Conservation (phyloP, 148 eudicot genomes). For the Cornus florida region DNA sequence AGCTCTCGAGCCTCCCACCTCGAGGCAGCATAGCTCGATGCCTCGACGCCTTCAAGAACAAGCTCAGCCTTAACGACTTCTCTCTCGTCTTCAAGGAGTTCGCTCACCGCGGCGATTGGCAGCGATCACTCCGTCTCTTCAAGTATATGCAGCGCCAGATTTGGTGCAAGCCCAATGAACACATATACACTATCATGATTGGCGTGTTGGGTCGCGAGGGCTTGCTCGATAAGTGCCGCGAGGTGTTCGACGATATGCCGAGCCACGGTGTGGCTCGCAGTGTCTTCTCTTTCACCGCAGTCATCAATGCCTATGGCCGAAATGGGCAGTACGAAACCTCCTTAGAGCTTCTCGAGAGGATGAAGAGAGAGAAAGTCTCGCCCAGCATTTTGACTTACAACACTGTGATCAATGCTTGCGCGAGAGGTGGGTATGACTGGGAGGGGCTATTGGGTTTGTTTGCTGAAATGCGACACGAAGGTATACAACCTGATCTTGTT, state of each 20-base stretch:
- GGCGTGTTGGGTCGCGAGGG: slow-evolving; percentile 88
- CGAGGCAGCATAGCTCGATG: slow-evolving; percentile 90
- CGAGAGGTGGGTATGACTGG: slow-evolving; percentile 91
- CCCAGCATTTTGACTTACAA: slow-evolving; percentile 89
- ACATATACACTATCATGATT: slow-evolving; percentile 71
- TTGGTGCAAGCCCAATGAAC: slow-evolving; percentile 96
- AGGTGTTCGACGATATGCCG: slow-evolving; percentile 87
- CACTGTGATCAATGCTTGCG: slow-evolving; percentile 84
- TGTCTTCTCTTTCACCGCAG: slow-evolving; percentile 79
- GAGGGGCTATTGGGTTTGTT: slow-evolving; percentile 88
- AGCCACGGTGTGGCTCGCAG: slow-evolving; percentile 61
- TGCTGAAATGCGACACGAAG: slow-evolving; percentile 96
- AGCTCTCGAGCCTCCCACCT: slow-evolving; percentile 84
- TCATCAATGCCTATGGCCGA: slow-evolving; percentile 89
- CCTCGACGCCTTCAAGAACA: slow-evolving; percentile 75
- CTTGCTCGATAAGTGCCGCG: slow-evolving; percentile 71
- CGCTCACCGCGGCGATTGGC: slow-evolving; percentile 92
- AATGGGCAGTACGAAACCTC: slow-evolving; percentile 75
- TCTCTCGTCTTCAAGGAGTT: slow-evolving; percentile 83
- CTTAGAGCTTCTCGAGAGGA: slow-evolving; percentile 61
- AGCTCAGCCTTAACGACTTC: slow-evolving; percentile 76
- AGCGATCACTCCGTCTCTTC: slow-evolving; percentile 80
- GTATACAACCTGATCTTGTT: slow-evolving; percentile 91
- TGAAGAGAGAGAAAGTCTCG: slow-evolving; percentile 74
- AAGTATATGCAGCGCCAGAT: slow-evolving; percentile 96